Evolutionary conservation across 2,329 filamentous ascomycete genomes (phyloP), one percentile per base, ranked within the genome.

Genomic region (Paradendryphiella salina): DNA sequence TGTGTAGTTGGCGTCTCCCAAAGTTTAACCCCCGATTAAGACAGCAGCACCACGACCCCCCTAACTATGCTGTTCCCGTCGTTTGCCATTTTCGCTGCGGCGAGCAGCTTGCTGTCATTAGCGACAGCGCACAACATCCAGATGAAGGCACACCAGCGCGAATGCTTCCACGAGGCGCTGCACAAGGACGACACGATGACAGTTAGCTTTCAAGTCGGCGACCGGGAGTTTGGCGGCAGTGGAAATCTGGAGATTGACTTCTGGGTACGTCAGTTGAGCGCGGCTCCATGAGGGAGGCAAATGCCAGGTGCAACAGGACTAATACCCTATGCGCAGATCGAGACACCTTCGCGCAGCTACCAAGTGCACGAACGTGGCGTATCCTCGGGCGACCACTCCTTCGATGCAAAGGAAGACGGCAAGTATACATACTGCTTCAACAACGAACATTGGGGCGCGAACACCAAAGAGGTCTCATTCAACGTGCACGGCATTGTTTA

Each of bases 401-500:
- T 99, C 77, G 88, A 85, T 32, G 92, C 94, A 43, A 80, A 82
- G 65, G 78, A 85, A 70, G 92, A 99, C 74, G 94, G 94, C 60
- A 91, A 89, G 77, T 96, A 89, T 79, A 80, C 84, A 50, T 99
- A 99, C 85, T 99, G 94, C 85, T 99, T 99, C 79, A 95, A 94
- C 77, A 99, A 99, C 77, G 93, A 97, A 80, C 88, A 94, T 75
- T 99, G 93, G 91, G 89, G 90, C 52, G 91, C 92, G 52, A 90
- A 90, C 75, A 95, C 85, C 73, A 99, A 99, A 79, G 94, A 99
- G 76, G 93, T 99, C 46, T 96, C 90, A 49, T 99, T 99, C 85
- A 99, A 99, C 75, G 94, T 99, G 44, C 94, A 99, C 77, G 94
- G 94, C 65, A 90, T 99, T 61, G 93, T 99, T 71, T 99, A 97